Conservation (phyloP, 148 eudicot species). For the Bassia scoparia region DNA sequence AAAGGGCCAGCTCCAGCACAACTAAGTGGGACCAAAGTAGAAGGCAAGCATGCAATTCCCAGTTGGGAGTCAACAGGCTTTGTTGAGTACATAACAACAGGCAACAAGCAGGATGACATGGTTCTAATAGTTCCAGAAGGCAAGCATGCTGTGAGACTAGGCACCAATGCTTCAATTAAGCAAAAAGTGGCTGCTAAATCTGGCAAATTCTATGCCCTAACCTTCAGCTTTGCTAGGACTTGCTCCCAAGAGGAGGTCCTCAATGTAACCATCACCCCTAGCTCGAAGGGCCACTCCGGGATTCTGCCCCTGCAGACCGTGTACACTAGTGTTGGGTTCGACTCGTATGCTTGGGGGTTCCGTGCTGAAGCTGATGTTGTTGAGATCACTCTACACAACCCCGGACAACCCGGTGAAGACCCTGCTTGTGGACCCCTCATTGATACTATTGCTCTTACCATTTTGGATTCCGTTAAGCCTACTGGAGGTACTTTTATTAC, state of each 20-base stretch:
- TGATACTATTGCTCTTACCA: conserved; percentile 38
- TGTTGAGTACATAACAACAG: conserved; percentile 41
- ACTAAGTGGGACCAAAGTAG: conserved; percentile 40
- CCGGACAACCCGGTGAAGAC: conserved; percentile 32
- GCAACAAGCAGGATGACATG: conserved; percentile 48
- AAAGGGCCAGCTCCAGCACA: conserved; percentile 31
- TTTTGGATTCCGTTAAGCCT: conserved; percentile 29
- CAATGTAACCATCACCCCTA: conserved; percentile 35
- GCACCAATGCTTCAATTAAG: conserved; percentile 38
- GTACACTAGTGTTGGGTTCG: conserved; percentile 41
- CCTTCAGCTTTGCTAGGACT: conserved; percentile 46
- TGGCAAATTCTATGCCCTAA: conserved; percentile 38
- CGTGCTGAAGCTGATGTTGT: conserved; percentile 30
- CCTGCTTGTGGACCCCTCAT: conserved; percentile 44
- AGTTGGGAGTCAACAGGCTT: conserved; percentile 32
- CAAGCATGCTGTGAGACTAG: conserved; percentile 38
- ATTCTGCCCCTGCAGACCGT: conserved; percentile 45
- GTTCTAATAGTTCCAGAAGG: conserved; percentile 44
- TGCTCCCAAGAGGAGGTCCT: conserved; percentile 47
- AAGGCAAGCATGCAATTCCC: conserved; percentile 34
- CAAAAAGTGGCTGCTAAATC: conserved; percentile 33
- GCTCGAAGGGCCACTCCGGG: conserved; percentile 23
- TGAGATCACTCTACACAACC: conserved; percentile 38
- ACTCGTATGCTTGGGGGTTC: conserved; percentile 52
- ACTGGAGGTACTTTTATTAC: conserved; percentile 25